Evolutionary conservation across 306 rosid species (phyloP).

Genomic region (Medicago ruthenica): DNA sequence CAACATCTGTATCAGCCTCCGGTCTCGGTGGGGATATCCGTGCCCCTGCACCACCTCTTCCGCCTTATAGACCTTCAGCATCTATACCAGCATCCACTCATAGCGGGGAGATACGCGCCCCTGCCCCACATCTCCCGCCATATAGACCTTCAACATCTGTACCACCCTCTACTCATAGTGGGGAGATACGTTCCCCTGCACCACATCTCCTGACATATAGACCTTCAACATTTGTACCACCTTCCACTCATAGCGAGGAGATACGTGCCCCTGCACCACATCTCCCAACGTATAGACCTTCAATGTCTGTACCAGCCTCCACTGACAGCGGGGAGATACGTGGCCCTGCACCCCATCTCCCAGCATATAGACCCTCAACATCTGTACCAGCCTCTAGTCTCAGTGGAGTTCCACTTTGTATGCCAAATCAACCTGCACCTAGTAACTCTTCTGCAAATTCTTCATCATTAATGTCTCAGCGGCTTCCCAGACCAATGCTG

Average conservation of each 20-base stretch:
- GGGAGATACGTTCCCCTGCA: slow-evolving; percentile 8
- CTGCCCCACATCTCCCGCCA: background rate
- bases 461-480: slow-evolving; percentile 28
- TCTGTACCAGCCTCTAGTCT: slow-evolving; percentile 35
- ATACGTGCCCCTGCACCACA: slow-evolving; percentile 85
- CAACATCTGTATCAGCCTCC: background rate
- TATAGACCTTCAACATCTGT: slow-evolving; percentile 5
- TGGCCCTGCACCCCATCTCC: slow-evolving; percentile 81
- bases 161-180: background rate
- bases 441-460: slow-evolving; percentile 41
- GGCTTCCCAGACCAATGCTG: slow-evolving; percentile 36
- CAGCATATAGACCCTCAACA: slow-evolving; percentile 62
- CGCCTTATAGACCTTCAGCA: slow-evolving; percentile 62
- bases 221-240: slow-evolving; percentile 49
- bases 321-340: slow-evolving; percentile 53
- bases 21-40: slow-evolving; percentile 52
- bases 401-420: slow-evolving; percentile 36
- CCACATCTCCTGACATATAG: slow-evolving; percentile 27
- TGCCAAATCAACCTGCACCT: slow-evolving; percentile 52
- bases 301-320: slow-evolving; percentile 43
- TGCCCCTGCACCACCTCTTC: slow-evolving; percentile 78
- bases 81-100: slow-evolving; percentile 36
- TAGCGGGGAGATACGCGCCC: slow-evolving; percentile 19
- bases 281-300: slow-evolving; percentile 64
- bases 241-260: slow-evolving; percentile 33